phyloP scores from a whole-genome alignment of 495 filamentous ascomycete genomes.

The Echria macrotheca region DNA sequence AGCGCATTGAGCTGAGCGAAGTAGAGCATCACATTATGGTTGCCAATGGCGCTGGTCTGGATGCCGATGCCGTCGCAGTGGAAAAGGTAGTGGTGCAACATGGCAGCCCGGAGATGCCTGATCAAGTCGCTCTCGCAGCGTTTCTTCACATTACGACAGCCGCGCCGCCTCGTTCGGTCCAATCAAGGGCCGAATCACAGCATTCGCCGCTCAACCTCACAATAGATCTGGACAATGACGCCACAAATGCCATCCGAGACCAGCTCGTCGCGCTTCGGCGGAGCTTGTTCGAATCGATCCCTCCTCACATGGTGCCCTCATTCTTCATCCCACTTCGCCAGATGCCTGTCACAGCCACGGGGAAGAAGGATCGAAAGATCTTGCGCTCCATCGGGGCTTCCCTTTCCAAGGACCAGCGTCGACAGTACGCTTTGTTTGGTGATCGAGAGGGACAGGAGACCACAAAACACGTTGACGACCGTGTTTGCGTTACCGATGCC shows the following conservation, averaged over 20 bases:
- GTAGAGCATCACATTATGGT: constrained; percentile 52
- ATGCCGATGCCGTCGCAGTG: constrained; percentile 24
- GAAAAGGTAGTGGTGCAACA: neutral
- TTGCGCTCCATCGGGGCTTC: too few species aligned
- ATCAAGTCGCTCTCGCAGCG: too few species aligned
- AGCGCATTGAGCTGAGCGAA: constrained; percentile 61
- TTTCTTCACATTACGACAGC: too few species aligned
- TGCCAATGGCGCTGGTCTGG: constrained; percentile 28
- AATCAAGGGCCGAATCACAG: too few species aligned
- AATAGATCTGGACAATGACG: too few species aligned
- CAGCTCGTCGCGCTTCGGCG: neutral
- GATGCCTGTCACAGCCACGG: neutral
- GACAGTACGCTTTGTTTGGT: constrained; percentile 1
- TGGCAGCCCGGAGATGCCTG: neutral
- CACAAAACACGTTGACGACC: constrained; percentile 25
- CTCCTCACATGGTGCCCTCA: neutral
- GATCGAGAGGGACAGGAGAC: neutral
- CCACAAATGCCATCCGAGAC: neutral
- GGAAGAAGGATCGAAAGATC: neutral
- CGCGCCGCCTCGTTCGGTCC: neutral
- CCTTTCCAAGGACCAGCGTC: neutral
- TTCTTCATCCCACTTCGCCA: neutral
- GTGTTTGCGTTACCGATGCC: too few species aligned
- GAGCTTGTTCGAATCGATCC: neutral
- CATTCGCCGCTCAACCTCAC: too few species aligned